Conservation (phyloP, 73 alveolate genomes). For the Paramecium primaurelia region DNA sequence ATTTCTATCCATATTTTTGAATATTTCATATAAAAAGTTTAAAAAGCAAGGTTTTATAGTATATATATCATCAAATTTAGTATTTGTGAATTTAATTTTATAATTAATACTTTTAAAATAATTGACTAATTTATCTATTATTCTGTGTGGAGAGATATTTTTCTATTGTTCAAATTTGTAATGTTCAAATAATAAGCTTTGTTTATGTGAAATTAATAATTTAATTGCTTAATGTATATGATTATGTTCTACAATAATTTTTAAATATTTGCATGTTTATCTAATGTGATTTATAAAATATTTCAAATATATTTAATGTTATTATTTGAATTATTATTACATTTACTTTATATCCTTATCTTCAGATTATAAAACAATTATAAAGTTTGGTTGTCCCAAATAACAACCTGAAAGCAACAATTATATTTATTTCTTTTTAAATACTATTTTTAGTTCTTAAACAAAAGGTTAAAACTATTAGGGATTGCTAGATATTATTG, state of each 20-base stretch:
- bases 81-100: not conserved
- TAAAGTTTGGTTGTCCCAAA: not conserved
- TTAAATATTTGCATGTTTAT: not conserved
- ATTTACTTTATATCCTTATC: not conserved
- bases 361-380: not conserved
- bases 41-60: not conserved
- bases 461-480: not conserved
- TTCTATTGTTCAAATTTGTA: not conserved
- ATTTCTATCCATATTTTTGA: not conserved
- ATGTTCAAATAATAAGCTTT: not conserved
- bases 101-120: not conserved
- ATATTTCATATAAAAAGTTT: not conserved
- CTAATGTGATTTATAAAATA: not conserved
- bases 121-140: not conserved
- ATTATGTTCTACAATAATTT: not conserved
- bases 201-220: not conserved
- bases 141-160: not conserved
- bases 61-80: not conserved
- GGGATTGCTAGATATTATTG: not conserved
- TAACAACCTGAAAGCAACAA: not conserved
- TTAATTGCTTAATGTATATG: not conserved
- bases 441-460: not conserved
- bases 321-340: not conserved
- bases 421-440: not conserved
- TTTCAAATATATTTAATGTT: not conserved